Percentiles rank a stretch among this genome's conserved stretches.
These are phyloP conservation scores for Rosa rugosa DNA, from an alignment of 306 rosid genomes.

Conservation along the genomic window DNA sequence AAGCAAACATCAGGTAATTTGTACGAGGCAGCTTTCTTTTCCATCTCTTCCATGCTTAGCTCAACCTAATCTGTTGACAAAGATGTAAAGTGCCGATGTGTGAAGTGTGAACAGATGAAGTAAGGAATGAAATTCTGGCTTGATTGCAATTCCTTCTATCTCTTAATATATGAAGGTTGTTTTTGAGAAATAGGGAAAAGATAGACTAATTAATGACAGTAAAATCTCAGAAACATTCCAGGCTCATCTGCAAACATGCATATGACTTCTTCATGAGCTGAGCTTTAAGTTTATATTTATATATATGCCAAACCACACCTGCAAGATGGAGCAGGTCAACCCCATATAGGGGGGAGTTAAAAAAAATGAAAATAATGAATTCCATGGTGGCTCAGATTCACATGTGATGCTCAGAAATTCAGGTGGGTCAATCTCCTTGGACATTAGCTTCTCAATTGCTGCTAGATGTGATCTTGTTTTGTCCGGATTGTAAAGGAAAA, in stretches of 20 bases:
- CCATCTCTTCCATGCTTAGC: neutral
- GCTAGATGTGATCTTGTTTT: slow-evolving; percentile 9
- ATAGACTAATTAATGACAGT: neutral
- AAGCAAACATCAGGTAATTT: slow-evolving; percentile 28
- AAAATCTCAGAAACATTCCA: neutral
- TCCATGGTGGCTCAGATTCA: slow-evolving; percentile 26
- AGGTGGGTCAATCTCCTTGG: slow-evolving; percentile 28
- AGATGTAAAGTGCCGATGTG: slow-evolving; percentile 17
- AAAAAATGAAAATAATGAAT: neutral
- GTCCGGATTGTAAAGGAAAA: neutral
- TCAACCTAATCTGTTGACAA: slow-evolving; percentile 15
- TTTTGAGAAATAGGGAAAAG: slow-evolving; percentile 3
- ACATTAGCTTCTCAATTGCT: slow-evolving; percentile 11
- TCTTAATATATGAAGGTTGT: neutral
- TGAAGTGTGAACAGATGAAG: slow-evolving; percentile 31
- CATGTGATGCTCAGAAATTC: slow-evolving; percentile 36
- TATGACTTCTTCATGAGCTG: neutral
- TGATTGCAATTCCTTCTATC: neutral
- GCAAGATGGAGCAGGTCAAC: slow-evolving; percentile 29
- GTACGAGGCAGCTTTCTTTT: slow-evolving; percentile 8
- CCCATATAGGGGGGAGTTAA: neutral
- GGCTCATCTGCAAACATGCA: neutral
- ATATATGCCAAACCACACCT: slow-evolving; percentile 12
- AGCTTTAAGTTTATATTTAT: neutral
- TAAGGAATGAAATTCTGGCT: neutral